A percentile compares a stretch with the other conserved stretches of the same genome.
Conservation (phyloP, 2,329 filamentous ascomycete genomes). For the Graphiopsis chlorocephala region DNA sequence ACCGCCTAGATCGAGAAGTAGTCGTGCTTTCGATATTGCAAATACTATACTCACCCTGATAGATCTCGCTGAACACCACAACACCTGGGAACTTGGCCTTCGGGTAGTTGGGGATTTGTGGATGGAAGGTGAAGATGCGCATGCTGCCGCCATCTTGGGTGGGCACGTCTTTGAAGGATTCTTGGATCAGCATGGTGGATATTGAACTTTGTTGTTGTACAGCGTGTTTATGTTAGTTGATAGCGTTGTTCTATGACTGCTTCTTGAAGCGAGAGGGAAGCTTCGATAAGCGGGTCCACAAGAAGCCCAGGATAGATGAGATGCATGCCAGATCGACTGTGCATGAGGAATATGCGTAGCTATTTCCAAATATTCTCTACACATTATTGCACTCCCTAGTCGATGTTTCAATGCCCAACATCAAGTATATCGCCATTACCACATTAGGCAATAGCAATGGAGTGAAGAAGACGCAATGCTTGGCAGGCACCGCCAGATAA, state of each 20-base stretch:
- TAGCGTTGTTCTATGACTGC: neutral
- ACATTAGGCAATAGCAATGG: neutral
- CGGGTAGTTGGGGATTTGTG: slow-evolving; percentile 78
- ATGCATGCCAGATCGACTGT: neutral
- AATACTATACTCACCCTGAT: slow-evolving; percentile 65
- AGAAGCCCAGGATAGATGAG: neutral
- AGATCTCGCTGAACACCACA: slow-evolving; percentile 89
- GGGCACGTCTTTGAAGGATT: slow-evolving; percentile 58
- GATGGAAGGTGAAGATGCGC: slow-evolving; percentile 83
- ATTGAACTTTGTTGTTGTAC: neutral
- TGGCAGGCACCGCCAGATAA: slow-evolving; percentile 14
- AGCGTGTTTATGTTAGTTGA: neutral
- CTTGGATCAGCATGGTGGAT: slow-evolving; percentile 56
- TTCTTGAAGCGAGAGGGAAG: neutral
- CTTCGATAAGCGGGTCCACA: neutral
- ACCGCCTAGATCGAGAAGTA: neutral
- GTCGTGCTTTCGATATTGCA: neutral
- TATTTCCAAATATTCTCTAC: neutral
- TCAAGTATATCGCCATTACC: neutral
- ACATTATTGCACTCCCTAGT: neutral
- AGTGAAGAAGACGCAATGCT: slow-evolving; percentile 10
- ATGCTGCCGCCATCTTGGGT: slow-evolving; percentile 60
- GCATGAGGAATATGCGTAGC: neutral
- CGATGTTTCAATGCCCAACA: neutral
- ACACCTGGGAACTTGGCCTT: slow-evolving; percentile 88